Percentiles rank a stretch among this genome's conserved stretches.
Conservation (phyloP, 352 stramenopile genomes). For the Globisporangium viniferum region DNA sequence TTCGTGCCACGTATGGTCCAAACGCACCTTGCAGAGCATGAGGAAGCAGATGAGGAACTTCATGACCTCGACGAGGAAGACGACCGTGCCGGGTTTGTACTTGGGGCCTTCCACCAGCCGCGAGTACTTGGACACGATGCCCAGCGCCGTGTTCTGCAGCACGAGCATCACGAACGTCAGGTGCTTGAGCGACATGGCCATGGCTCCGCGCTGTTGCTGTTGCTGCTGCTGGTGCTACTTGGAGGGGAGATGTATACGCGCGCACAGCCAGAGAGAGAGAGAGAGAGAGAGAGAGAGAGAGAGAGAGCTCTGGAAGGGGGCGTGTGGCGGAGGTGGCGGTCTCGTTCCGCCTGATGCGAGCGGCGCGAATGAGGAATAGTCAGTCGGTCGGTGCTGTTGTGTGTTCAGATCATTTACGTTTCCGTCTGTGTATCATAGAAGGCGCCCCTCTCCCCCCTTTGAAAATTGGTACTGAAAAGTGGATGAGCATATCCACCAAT, state of each 20-base stretch:
- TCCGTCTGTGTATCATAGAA: no score
- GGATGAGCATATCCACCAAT: no score
- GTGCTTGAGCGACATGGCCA: slow-evolving; percentile 59
- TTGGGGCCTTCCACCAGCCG: slow-evolving; percentile 62
- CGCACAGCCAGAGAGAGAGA: background rate
- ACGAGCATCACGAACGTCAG: slow-evolving; percentile 85
- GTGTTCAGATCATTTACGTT: background rate
- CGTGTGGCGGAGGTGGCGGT: background rate
- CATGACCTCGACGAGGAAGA: slow-evolving; percentile 78
- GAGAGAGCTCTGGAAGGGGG: background rate
- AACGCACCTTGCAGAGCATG: slow-evolving; percentile 51
- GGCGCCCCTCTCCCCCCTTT: no score
- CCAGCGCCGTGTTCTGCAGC: slow-evolving; percentile 82
- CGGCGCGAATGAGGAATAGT: background rate
- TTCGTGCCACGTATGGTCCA: background rate
- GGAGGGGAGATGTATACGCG: background rate
- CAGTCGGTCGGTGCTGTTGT: background rate
- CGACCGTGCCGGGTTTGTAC: slow-evolving; percentile 77
- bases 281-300: background rate
- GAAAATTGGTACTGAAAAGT: no score
- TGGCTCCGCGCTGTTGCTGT: slow-evolving; percentile 4
- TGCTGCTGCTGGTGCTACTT: background rate
- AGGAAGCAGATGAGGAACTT: slow-evolving; percentile 82
- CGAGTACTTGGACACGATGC: slow-evolving; percentile 88
- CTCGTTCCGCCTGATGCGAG: background rate